phyloP scores from a whole-genome alignment of 352 stramenopile genomes.

The Phytopythium oedochilum region DNA sequence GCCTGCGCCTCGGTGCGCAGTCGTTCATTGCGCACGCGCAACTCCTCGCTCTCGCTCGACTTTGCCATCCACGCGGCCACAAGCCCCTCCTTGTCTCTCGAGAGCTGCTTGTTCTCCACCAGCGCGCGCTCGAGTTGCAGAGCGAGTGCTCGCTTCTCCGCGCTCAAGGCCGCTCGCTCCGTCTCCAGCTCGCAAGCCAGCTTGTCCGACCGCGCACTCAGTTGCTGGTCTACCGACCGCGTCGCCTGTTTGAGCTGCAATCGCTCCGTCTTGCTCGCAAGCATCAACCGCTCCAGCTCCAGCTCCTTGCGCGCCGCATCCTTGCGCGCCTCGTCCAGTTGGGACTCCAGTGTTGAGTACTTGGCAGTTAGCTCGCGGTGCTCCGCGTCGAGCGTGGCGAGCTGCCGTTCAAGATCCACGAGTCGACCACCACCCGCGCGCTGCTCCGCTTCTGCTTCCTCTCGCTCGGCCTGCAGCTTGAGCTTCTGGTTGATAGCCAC shows the following conservation, averaged over 20 bases:
- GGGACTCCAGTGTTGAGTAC: slow-evolving; percentile 10
- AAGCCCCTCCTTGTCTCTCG: slow-evolving; percentile 24
- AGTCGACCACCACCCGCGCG: slow-evolving; percentile 12
- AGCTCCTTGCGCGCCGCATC: slow-evolving; percentile 38
- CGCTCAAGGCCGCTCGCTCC: slow-evolving; percentile 7
- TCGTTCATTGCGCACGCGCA: slow-evolving; percentile 34
- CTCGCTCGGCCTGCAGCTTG: slow-evolving; percentile 28
- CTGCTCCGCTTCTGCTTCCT: slow-evolving; percentile 16
- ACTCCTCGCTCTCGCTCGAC: slow-evolving; percentile 38
- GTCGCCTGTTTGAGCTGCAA: slow-evolving; percentile 33
- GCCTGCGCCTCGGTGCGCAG: slow-evolving; percentile 36
- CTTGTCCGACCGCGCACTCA: slow-evolving; percentile 5
- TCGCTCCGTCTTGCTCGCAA: slow-evolving; percentile 23
- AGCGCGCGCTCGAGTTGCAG: slow-evolving; percentile 18
- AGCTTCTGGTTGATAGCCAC: slow-evolving; percentile 67
- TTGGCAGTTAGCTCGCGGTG: slow-evolving; percentile 15
- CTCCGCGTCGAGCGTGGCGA: slow-evolving; percentile 10
- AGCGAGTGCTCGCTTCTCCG: slow-evolving; percentile 17
- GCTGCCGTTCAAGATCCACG: slow-evolving; percentile 9
- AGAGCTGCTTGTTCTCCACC: slow-evolving; percentile 13
- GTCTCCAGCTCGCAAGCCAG: slow-evolving; percentile 12
- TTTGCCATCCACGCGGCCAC: slow-evolving; percentile 24
- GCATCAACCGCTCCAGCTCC: slow-evolving; percentile 35
- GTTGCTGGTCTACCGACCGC: slow-evolving; percentile 20
- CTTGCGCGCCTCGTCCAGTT: slow-evolving; percentile 32